Conservation (phyloP, 2,329 filamentous ascomycete genomes). For the Aspergillus pseudonomiae region DNA sequence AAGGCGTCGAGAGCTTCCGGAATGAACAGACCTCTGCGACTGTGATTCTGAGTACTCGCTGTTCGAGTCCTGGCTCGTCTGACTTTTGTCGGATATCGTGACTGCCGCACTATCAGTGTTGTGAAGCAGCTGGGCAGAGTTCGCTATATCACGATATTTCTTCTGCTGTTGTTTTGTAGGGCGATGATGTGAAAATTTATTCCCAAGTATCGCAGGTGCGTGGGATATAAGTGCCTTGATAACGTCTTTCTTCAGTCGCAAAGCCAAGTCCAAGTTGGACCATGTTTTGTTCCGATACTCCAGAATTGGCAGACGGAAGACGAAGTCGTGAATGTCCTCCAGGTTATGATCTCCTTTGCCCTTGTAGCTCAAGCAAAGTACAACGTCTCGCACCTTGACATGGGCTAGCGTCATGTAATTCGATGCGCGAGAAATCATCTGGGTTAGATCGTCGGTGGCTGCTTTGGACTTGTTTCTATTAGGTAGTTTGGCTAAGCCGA, state of each 20-base stretch:
- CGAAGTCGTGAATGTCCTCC: conserved; percentile 95
- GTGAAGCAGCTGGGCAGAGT: conserved; percentile 68
- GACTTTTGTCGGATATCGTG: conserved; percentile 35
- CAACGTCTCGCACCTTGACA: conserved; percentile 92
- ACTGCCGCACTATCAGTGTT: conserved; percentile 34
- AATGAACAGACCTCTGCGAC: conserved; percentile 40
- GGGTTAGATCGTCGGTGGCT: conserved; percentile 83
- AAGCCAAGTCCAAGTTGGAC: conserved; percentile 93
- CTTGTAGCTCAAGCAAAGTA: conserved; percentile 94
- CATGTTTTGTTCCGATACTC: conserved; percentile 99
- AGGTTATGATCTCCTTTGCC: conserved; percentile 94
- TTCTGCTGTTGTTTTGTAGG: conserved; percentile 78
- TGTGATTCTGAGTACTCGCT: conserved; percentile 41
- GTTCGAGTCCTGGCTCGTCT: conserved; percentile 42
- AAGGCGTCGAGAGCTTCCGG: conserved; percentile 39
- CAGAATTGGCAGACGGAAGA: conserved; percentile 90
- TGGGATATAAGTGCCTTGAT: conserved; percentile 93
- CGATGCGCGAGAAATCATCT: conserved; percentile 93
- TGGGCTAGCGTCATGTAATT: conserved; percentile 98
- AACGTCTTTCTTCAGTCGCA: conserved; percentile 91
- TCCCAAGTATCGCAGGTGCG: conserved; percentile 92
- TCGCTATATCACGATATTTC: conserved; percentile 81
- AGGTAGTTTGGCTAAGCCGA: conserved; percentile 47
- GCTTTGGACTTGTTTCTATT: conserved; percentile 61
- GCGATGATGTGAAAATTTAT: conserved; percentile 90